Conservation (phyloP, 208 protist species). For the Trypanosoma avium region DNA sequence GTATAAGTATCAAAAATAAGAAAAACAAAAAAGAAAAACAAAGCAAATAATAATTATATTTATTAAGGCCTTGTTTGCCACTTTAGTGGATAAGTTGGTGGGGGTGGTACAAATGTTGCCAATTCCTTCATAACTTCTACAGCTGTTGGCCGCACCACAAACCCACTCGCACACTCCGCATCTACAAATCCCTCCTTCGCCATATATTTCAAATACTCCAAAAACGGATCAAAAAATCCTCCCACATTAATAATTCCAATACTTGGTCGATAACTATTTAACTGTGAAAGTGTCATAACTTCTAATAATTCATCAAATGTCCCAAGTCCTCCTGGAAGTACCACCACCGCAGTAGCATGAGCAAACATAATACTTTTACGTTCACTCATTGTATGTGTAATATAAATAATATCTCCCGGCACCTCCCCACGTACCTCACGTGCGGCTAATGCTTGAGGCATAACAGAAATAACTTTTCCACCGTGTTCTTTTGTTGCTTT, state of each 20-base stretch:
- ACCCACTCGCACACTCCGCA: constrained; percentile 25
- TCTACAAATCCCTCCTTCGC: constrained; percentile 70
- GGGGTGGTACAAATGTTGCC: constrained; percentile 34
- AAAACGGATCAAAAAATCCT: constrained; percentile 70
- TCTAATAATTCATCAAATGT: constrained; percentile 88
- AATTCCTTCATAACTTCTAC: constrained; percentile 54
- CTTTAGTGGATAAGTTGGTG: constrained; percentile 29
- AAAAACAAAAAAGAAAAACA: too few species aligned
- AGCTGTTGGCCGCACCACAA: constrained; percentile 51
- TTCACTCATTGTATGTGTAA: constrained; percentile 75
- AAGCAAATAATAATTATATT: too few species aligned
- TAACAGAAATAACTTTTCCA: constrained; percentile 59
- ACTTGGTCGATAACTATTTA: constrained; percentile 68
- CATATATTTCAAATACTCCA: constrained; percentile 53
- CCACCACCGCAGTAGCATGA: constrained; percentile 59
- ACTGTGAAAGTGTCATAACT: constrained; percentile 79
- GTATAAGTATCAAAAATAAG: too few species aligned
- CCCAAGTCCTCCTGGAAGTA: constrained; percentile 74
- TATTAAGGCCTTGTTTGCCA: constrained; percentile 53
- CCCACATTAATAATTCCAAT: constrained; percentile 76
- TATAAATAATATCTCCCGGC: constrained; percentile 63
- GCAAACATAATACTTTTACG: constrained; percentile 88
- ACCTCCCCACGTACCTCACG: constrained; percentile 58
- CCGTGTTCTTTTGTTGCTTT: constrained; percentile 28
- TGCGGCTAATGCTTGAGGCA: constrained; percentile 48